A percentile compares a stretch with the other conserved stretches of the same genome.
phyloP scores from a whole-genome alignment of 1,284 basidiomycete species.

The Stygiomarasmius scandens region DNA sequence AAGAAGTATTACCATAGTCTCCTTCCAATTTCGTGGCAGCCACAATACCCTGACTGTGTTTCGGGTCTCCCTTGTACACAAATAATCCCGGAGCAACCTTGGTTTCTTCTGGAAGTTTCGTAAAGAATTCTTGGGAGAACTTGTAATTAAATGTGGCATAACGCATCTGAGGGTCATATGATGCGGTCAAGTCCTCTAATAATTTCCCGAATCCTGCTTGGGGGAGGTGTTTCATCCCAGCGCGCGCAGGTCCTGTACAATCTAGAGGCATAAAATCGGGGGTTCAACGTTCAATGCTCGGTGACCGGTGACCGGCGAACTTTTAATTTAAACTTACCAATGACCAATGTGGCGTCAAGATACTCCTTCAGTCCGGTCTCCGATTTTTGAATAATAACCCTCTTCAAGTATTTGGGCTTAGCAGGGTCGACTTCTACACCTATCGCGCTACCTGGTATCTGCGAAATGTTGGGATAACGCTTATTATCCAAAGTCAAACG shows the following conservation, averaged over 20 bases:
- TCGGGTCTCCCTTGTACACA: background rate
- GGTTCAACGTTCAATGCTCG: background rate
- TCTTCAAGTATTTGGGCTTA: conserved; percentile 14
- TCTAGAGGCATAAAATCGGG: conserved; percentile 16
- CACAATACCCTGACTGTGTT: background rate
- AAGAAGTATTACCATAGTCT: background rate
- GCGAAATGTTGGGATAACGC: conserved; percentile 19
- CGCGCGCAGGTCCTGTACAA: conserved; percentile 26
- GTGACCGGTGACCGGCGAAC: background rate
- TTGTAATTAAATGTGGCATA: conserved; percentile 14
- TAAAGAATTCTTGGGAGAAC: background rate
- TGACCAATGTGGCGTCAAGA: conserved; percentile 18
- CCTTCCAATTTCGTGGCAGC: background rate
- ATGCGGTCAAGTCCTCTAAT: conserved; percentile 18
- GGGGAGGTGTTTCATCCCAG: conserved; percentile 24
- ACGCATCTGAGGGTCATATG: conserved; percentile 19
- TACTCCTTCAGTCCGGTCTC: conserved; percentile 5
- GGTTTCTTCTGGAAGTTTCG: background rate
- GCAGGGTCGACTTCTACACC: conserved; percentile 14
- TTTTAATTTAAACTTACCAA: conserved; percentile 19
- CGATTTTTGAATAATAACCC: conserved; percentile 17
- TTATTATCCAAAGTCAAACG: conserved; percentile 17
- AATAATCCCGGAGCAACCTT: background rate
- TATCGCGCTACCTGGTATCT: conserved; percentile 18
- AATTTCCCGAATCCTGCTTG: conserved; percentile 17